Evolutionary conservation across 1,139 yeast species (phyloP).

Genomic region (Candida tropicalis): DNA sequence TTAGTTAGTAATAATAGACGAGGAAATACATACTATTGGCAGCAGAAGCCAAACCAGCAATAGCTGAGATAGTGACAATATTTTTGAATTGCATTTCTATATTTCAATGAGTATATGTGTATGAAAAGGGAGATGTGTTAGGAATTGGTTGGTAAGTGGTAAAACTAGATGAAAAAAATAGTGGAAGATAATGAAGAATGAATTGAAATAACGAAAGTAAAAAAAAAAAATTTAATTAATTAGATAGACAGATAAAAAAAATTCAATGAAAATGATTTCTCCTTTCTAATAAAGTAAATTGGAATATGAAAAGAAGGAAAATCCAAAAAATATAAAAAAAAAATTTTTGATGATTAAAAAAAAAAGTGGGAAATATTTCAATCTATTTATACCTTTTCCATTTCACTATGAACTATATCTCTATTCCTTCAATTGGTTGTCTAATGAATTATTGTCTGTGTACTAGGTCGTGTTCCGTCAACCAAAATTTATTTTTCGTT

Average conservation of each 20-base stretch:
- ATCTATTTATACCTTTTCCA: conserved; percentile 1
- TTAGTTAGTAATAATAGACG: not conserved
- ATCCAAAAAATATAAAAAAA: not conserved
- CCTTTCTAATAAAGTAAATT: too few species aligned
- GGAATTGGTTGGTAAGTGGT: not conserved
- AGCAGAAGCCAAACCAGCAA: conserved; percentile 48
- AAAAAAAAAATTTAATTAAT: not conserved
- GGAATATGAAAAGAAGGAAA: too few species aligned
- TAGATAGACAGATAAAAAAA: too few species aligned
- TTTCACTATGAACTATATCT: not conserved
- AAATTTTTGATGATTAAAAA: not conserved
- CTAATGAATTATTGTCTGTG: too few species aligned
- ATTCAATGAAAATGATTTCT: too few species aligned
- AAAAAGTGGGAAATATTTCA: conserved; percentile 1
- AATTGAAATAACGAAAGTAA: conserved; percentile 4
- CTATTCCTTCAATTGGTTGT: too few species aligned
- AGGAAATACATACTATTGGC: conserved; percentile 49
- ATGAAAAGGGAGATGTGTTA: too few species aligned
- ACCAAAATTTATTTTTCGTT: too few species aligned
- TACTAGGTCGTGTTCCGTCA: too few species aligned
- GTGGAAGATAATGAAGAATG: conserved; percentile 6
- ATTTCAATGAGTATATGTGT: not conserved
- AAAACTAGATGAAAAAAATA: conserved; percentile 1
- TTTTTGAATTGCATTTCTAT: conserved; percentile 52
- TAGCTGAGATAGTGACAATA: conserved; percentile 46